These are phyloP conservation scores for Candida parachauliodes DNA, from an alignment of 805 yeast genomes.

Conservation along the genomic window DNA sequence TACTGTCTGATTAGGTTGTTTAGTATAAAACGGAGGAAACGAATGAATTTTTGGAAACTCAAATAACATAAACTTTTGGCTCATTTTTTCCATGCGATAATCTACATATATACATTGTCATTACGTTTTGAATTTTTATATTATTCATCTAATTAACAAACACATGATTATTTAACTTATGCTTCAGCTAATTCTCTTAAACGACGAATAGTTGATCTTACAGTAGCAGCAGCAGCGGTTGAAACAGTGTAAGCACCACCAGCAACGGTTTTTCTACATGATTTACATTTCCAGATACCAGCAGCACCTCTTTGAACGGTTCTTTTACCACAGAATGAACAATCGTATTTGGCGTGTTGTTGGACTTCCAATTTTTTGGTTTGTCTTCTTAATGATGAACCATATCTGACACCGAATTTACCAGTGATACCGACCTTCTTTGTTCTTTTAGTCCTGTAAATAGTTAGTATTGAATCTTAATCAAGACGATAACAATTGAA, in stretches of 20 bases:
- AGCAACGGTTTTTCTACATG: conserved; percentile 95
- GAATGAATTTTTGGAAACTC: conserved; percentile 42
- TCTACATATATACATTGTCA: too few species aligned
- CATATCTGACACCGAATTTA: conserved; percentile 99
- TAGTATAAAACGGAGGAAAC: conserved; percentile 90
- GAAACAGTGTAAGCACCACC: conserved; percentile 99
- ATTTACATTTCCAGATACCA: conserved; percentile 98
- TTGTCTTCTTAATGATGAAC: conserved; percentile 99
- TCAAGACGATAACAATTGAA: too few species aligned
- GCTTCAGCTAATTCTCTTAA: conserved; percentile 99
- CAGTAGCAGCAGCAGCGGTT: conserved; percentile 99
- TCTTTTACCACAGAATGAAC: conserved; percentile 99
- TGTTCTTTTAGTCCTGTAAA: conserved; percentile 95
- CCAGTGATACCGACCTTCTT: conserved; percentile 99
- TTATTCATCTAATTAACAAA: neutral
- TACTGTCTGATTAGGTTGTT: conserved; percentile 80
- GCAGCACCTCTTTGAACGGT: conserved; percentile 95
- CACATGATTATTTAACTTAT: conserved; percentile 52
- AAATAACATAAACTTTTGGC: conserved; percentile 13
- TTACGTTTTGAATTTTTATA: neutral
- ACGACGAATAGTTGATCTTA: conserved; percentile 99
- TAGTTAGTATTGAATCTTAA: conserved; percentile 39
- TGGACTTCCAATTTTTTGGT: conserved; percentile 98
- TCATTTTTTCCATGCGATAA: neutral
- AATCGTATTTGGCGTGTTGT: conserved; percentile 98